These are phyloP conservation scores for Corrigiola litoralis DNA, from an alignment of 179 eudicot genomes.

Conservation along the genomic window DNA sequence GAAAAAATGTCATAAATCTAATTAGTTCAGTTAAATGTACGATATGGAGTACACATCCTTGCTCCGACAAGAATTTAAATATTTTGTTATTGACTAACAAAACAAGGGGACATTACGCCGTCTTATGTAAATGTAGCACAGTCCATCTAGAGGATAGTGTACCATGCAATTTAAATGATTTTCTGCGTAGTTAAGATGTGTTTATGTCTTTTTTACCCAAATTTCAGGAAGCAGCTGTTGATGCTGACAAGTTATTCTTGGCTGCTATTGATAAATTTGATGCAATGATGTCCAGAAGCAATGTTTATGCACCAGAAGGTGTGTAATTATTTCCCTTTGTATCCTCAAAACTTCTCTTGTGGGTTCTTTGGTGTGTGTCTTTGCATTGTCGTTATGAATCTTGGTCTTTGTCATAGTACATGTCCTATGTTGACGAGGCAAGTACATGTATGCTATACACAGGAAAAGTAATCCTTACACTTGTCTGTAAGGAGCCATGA, in stretches of 20 bases:
- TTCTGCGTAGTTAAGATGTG: neutral
- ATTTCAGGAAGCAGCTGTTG: conserved; percentile 74
- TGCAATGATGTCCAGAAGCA: conserved; percentile 93
- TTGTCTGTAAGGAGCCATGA: neutral
- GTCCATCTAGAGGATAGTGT: no score
- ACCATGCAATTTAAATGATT: neutral
- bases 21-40: no score
- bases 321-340: conserved; percentile 13
- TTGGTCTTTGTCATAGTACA: neutral
- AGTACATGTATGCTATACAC: neutral
- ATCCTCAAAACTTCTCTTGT: neutral
- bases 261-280: conserved; percentile 97
- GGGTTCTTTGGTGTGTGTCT: neutral
- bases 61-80: no score
- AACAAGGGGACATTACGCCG: no score
- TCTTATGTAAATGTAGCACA: no score
- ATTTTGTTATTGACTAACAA: no score
- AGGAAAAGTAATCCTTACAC: neutral
- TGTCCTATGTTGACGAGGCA: neutral
- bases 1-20: no score
- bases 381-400: no score
- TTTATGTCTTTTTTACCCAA: conserved; percentile 6
- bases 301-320: conserved; percentile 86
- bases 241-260: conserved; percentile 92
- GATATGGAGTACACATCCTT: no score